These are phyloP conservation scores for Aspergillus pseudoglaucus DNA, from an alignment of 2,329 filamentous ascomycete genomes.

Conservation along the genomic window DNA sequence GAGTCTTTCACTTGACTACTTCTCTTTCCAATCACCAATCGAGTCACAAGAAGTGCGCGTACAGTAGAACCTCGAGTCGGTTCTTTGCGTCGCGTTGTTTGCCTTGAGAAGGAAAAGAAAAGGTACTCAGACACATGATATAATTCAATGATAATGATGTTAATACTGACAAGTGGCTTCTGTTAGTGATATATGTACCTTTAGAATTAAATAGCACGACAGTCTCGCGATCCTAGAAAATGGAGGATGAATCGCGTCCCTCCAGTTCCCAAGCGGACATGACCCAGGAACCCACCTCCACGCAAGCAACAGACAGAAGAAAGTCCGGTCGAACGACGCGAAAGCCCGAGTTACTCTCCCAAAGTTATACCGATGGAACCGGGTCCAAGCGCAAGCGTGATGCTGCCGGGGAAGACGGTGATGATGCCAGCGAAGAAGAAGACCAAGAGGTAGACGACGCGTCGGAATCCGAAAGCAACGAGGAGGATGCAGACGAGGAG, in stretches of 20 bases:
- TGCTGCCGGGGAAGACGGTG: conserved; percentile 30
- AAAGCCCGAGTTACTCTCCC: conserved; percentile 38
- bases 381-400: conserved; percentile 47
- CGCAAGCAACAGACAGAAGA: conserved; percentile 29
- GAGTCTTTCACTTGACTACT: background rate
- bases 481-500: conserved; percentile 43
- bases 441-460: conserved; percentile 25
- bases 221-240: conserved; percentile 4
- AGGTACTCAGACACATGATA: background rate
- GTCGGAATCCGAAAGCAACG: conserved; percentile 34
- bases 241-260: conserved; percentile 18
- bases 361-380: conserved; percentile 25
- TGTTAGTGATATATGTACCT: background rate
- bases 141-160: background rate
- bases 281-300: conserved; percentile 11
- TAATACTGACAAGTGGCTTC: background rate
- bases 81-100: background rate
- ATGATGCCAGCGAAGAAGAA: conserved; percentile 24
- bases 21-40: background rate
- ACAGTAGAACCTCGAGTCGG: background rate
- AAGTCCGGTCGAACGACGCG: conserved; percentile 40
- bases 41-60: background rate
- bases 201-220: conserved; percentile 1
- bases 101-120: background rate
- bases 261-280: conserved; percentile 13